phyloP scores from a whole-genome alignment of 2,329 filamentous ascomycete genomes.

The Dactylella cylindrospora region DNA sequence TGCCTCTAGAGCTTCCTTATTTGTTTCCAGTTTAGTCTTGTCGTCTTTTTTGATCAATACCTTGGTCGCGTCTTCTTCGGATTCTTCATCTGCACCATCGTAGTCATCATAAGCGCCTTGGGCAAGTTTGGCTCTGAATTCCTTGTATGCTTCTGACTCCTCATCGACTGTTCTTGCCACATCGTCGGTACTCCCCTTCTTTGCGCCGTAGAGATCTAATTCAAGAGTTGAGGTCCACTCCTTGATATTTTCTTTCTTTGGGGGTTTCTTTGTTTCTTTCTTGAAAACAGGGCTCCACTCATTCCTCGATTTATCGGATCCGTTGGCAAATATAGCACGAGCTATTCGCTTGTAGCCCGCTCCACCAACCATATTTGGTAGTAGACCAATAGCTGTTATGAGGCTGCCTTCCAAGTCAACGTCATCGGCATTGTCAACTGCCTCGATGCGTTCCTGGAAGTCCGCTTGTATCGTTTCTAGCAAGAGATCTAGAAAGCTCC shows the following conservation, averaged over 20 bases:
- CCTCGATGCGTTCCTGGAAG: slow-evolving; percentile 28
- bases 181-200: not conserved
- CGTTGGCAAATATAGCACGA: slow-evolving; percentile 37
- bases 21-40: slow-evolving; percentile 14
- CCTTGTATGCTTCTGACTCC: slow-evolving; percentile 10
- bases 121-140: slow-evolving; percentile 17
- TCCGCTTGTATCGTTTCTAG: slow-evolving; percentile 29
- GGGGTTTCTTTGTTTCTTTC: slow-evolving; percentile 31
- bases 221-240: slow-evolving; percentile 15
- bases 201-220: not conserved
- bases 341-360: slow-evolving; percentile 38
- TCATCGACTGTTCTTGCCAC: not conserved
- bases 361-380: slow-evolving; percentile 18
- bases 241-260: slow-evolving; percentile 13
- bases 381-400: slow-evolving; percentile 17
- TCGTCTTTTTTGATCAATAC: slow-evolving; percentile 9
- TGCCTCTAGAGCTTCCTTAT: slow-evolving; percentile 12
- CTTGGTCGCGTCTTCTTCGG: slow-evolving; percentile 13
- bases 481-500: slow-evolving; percentile 21
- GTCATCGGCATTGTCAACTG: not conserved
- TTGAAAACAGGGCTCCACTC: slow-evolving; percentile 28
- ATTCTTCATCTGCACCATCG: slow-evolving; percentile 11
- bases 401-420: slow-evolving; percentile 31
- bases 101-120: not conserved
- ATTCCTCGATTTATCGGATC: slow-evolving; percentile 26